phyloP scores from a whole-genome alignment of 2,329 filamentous ascomycete genomes.

The Podosphaera xanthii region DNA sequence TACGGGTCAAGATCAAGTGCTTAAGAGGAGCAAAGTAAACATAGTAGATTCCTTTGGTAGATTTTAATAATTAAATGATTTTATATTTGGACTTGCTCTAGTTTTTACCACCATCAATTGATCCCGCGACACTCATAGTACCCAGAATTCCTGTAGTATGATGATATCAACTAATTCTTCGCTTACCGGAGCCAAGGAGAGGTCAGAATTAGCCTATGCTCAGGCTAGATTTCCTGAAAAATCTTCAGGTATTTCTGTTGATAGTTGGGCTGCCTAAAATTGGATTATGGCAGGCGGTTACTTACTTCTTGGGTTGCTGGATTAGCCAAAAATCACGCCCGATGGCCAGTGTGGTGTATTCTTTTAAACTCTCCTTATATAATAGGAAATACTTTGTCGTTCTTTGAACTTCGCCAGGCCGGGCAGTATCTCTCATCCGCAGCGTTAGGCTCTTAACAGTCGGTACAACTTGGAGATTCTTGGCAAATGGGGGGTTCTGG shows the following conservation, averaged over 20 bases:
- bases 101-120: too few species aligned
- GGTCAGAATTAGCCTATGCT: not conserved
- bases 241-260: not conserved
- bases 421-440: not conserved
- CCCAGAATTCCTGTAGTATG: too few species aligned
- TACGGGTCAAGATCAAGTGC: too few species aligned
- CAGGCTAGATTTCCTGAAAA: not conserved
- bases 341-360: not conserved
- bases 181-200: not conserved
- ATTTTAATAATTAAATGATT: too few species aligned
- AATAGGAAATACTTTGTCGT: not conserved
- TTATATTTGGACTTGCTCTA: too few species aligned
- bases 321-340: not conserved
- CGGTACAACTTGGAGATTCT: not conserved
- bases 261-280: not conserved
- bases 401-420: not conserved
- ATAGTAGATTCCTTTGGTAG: too few species aligned
- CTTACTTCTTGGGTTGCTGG: not conserved
- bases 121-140: too few species aligned
- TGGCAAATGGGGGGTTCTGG: not conserved
- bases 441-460: not conserved
- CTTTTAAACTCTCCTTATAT: not conserved
- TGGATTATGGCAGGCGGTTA: too few species aligned
- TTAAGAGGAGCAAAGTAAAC: too few species aligned
- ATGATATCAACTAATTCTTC: too few species aligned